Evolutionary conservation across 306 rosid species (phyloP).

Genomic region (Carpinus fangiana): DNA sequence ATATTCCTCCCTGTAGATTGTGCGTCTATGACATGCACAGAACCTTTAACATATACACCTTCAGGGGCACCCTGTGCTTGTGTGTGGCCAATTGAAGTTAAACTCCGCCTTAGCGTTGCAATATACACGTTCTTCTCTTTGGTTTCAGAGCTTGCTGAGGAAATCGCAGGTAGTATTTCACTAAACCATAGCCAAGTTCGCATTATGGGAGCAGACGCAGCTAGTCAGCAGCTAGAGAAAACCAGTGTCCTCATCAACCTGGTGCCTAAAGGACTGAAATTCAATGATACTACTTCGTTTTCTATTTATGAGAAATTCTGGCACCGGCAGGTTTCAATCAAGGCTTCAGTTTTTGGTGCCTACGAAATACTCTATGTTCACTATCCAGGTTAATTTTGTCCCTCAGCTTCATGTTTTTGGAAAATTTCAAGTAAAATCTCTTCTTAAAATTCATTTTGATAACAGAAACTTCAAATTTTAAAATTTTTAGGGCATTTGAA

Average conservation of each 20-base stretch:
- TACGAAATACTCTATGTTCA: conserved; percentile 76
- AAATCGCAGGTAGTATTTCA: conserved; percentile 63
- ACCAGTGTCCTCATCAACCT: conserved; percentile 73
- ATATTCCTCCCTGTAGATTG: conserved; percentile 61
- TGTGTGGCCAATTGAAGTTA: conserved; percentile 86
- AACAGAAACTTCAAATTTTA: neutral
- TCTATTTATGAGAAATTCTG: conserved; percentile 73
- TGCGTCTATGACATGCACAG: conserved; percentile 62
- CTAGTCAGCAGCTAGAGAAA: conserved; percentile 70
- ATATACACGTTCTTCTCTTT: conserved; percentile 77
- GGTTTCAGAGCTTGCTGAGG: conserved; percentile 73
- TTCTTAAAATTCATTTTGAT: neutral
- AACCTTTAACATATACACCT: conserved; percentile 79
- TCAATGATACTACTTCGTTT: conserved; percentile 56
- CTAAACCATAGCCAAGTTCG: conserved; percentile 89
- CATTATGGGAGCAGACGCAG: conserved; percentile 86
- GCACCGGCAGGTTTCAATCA: conserved; percentile 58
- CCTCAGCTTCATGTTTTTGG: conserved; percentile 1
- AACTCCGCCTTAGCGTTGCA: conserved; percentile 54
- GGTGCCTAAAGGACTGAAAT: conserved; percentile 68
- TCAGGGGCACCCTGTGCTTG: conserved; percentile 87
- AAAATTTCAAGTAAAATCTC: neutral
- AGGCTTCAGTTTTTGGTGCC: conserved; percentile 65
- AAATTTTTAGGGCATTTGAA: conserved; percentile 6
- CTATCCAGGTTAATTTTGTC: conserved; percentile 67